Evolutionary conservation across 441 rosid genomes (phyloP).

Genomic region (Hypseocharis bilobata): DNA sequence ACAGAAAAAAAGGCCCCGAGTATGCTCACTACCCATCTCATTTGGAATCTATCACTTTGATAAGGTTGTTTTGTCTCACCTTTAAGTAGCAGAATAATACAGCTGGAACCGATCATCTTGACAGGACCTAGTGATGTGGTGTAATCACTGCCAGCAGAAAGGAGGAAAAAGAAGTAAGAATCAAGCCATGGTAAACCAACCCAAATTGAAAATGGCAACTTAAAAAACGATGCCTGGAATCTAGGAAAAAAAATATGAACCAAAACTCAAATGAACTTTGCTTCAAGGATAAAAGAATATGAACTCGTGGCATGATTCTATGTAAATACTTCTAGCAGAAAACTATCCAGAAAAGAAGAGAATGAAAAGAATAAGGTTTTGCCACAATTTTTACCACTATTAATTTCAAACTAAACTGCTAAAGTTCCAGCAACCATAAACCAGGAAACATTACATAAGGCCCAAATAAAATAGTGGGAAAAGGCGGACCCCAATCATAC

Average conservation of each 20-base stretch:
- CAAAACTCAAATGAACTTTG: background rate
- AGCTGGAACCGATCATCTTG: slow-evolving; percentile 32
- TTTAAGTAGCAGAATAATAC: slow-evolving; percentile 18
- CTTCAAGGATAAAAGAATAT: background rate
- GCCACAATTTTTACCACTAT: background rate
- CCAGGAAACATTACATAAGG: too few species aligned
- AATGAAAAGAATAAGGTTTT: background rate
- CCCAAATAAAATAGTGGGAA: too few species aligned
- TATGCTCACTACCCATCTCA: too few species aligned
- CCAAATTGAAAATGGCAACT: too few species aligned
- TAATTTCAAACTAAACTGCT: background rate
- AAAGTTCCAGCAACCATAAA: background rate
- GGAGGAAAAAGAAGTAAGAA: background rate
- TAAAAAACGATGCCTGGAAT: too few species aligned
- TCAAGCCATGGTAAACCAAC: too few species aligned
- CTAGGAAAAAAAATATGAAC: too few species aligned
- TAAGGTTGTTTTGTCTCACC: too few species aligned
- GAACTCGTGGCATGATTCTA: too few species aligned
- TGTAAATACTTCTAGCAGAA: too few species aligned
- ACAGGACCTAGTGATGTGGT: slow-evolving; percentile 49
- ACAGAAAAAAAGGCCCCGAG: too few species aligned
- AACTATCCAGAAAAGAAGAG: background rate
- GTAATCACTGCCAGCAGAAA: slow-evolving; percentile 58
- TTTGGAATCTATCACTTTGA: too few species aligned
- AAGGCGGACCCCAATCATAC: background rate